Evolutionary conservation across 2,329 filamentous ascomycete species (phyloP).

Genomic region (Geosmithia putterillii): DNA sequence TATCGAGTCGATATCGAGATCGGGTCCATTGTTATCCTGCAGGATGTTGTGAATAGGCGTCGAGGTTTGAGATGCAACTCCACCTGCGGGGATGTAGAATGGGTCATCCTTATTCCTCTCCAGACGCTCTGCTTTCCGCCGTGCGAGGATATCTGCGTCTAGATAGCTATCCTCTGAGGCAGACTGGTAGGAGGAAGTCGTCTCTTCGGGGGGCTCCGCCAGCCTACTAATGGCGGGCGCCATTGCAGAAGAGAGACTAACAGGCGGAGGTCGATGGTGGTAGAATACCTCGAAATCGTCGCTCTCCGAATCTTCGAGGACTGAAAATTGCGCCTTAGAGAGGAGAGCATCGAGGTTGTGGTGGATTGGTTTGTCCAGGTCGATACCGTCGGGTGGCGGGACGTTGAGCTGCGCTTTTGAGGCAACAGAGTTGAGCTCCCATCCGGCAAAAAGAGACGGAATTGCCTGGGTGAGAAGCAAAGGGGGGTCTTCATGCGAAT

Average conservation of each 20-base stretch:
- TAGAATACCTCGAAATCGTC: conserved; percentile 60
- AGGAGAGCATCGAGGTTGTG: conserved; percentile 57
- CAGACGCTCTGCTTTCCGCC: conserved; percentile 61
- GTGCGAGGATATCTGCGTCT: conserved; percentile 61
- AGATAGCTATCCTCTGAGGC: conserved; percentile 51
- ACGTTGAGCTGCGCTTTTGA: conserved; percentile 74
- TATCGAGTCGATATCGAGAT: conserved; percentile 85
- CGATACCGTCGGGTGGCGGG: conserved; percentile 60
- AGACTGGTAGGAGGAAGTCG: conserved; percentile 44
- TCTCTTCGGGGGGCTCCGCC: conserved; percentile 35
- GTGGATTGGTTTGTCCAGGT: conserved; percentile 76
- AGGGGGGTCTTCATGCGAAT: conserved; percentile 54
- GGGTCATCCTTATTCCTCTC: conserved; percentile 88
- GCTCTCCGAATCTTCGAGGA: conserved; percentile 37
- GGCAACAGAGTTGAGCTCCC: conserved; percentile 88
- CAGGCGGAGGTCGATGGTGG: conserved; percentile 39
- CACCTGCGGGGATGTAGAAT: conserved; percentile 64
- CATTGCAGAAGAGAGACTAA: conserved; percentile 33
- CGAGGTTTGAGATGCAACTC: conserved; percentile 46
- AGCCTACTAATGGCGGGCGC: conserved; percentile 42
- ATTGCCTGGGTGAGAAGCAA: conserved; percentile 83
- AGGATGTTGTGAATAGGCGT: conserved; percentile 73
- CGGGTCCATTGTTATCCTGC: conserved; percentile 58
- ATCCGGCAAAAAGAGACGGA: conserved; percentile 72
- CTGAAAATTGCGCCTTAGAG: conserved; percentile 38